Conservation (phyloP, 768 basidiomycete species). For the Mrakia hoshinonis region DNA sequence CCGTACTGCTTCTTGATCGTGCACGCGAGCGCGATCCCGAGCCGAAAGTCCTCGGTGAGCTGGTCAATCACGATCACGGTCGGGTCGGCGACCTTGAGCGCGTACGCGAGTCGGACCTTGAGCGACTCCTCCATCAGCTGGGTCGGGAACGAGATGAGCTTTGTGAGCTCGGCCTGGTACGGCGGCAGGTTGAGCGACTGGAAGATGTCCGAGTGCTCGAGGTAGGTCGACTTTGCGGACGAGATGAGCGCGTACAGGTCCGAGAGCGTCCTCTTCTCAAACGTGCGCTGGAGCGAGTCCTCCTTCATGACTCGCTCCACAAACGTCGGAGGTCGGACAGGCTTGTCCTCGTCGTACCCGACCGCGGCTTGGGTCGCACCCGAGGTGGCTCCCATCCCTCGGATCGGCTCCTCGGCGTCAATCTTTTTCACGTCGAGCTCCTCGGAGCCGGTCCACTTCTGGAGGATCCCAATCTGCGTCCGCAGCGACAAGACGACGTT, state of each 20-base stretch:
- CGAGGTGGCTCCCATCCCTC: not conserved
- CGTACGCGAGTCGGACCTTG: conserved; percentile 66
- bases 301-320: conserved; percentile 91
- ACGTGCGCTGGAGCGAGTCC: conserved; percentile 87
- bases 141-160: conserved; percentile 91
- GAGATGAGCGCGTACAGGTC: conserved; percentile 81
- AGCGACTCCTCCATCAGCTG: conserved; percentile 85
- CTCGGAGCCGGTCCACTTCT: conserved; percentile 89
- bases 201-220: conserved; percentile 66
- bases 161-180: conserved; percentile 78
- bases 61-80: conserved; percentile 30
- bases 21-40: conserved; percentile 27
- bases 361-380: not conserved
- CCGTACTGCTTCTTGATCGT: conserved; percentile 31
- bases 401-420: conserved; percentile 28
- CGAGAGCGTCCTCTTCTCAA: conserved; percentile 61
- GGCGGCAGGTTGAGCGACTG: conserved; percentile 76
- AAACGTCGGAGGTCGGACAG: conserved; percentile 52
- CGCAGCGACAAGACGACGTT: conserved; percentile 79
- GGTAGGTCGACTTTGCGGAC: conserved; percentile 75
- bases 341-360: conserved; percentile 20
- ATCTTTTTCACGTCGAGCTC: conserved; percentile 53
- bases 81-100: conserved; percentile 27
- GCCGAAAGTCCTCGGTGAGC: conserved; percentile 29
- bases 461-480: conserved; percentile 67